Evolutionary conservation across 2,329 filamentous ascomycete species (phyloP), one percentile per base, ranked within the genome.

Genomic region (Fusarium citri): DNA sequence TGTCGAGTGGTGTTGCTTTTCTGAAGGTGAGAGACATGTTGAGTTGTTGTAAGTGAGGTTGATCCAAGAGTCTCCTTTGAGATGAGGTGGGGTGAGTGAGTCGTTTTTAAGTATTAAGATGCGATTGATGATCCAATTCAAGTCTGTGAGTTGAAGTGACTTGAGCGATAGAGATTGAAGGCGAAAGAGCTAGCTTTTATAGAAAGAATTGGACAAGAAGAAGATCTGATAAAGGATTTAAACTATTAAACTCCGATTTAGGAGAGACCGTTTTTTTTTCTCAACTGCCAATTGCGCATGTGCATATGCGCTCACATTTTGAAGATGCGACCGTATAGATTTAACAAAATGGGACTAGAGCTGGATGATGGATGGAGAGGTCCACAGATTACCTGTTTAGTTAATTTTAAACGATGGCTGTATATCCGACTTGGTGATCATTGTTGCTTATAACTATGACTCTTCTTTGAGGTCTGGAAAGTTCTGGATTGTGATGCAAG

Each of bases 1-100:
- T 69, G 47, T 83, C 81, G 16, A 71, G 68, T 1, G 75, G 64
- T 5, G 74, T 76, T 45, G 81, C 82, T 26, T 42, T 55, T 23
- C 64, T 58, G 51, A 69, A 73, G 3, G 50, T 68, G 47, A 71
- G 68, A 54, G 68, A 61, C 68, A 71, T 71, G 18, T 14, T 61
- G 50, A 8, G 9, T 16, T 14, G 31, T 31, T 34, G n/a, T 46
- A 23, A 41, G 43, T 59, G 31, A 22, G 41, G 30, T 11, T n/a
- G n/a, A n/a, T 48, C 5, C 14, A 23, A 28, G 8, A 31, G 16
- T 14, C 26, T 46, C 16, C 8, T 23, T 41, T 49, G 31, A 48
- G 49, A 10, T 26, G n/a, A n/a, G 1, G 30, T 45, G 37, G 54
- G 47, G 11, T 28, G 26, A 30, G 6, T 40, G 20, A 53, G 25